These are phyloP conservation scores for Lipomyces chichibuensis DNA, from an alignment of 805 yeast species.

Conservation along the genomic window DNA sequence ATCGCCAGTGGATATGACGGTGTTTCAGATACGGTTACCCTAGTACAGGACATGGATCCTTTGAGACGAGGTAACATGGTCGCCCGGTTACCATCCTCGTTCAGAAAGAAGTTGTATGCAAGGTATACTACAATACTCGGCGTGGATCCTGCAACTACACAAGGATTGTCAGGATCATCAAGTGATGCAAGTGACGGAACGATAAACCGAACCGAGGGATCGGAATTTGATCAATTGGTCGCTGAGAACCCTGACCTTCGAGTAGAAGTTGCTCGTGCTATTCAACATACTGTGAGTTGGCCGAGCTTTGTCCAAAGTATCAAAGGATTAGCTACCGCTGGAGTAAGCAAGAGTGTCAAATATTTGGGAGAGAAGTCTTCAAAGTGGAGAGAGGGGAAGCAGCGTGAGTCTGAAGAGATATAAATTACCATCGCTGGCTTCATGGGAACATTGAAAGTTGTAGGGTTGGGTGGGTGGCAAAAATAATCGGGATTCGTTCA, in stretches of 20 bases:
- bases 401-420: not conserved
- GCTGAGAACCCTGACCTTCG: conserved; percentile 50
- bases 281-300: conserved; percentile 60
- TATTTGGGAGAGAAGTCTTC: conserved; percentile 75
- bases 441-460: not conserved
- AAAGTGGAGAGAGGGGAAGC: conserved; percentile 41
- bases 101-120: conserved; percentile 49
- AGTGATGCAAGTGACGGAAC: not conserved
- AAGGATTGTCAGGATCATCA: not conserved
- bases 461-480: not conserved
- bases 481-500: not conserved
- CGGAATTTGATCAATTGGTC: conserved; percentile 49
- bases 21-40: conserved; percentile 35
- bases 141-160: conserved; percentile 12
- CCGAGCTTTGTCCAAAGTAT: conserved; percentile 77
- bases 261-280: conserved; percentile 46
- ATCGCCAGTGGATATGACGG: conserved; percentile 18
- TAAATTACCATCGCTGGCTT: not conserved
- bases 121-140: conserved; percentile 25
- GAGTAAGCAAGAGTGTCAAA: conserved; percentile 65
- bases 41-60: conserved; percentile 45
- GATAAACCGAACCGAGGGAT: conserved; percentile 22
- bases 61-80: conserved; percentile 51
- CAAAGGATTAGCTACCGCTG: conserved; percentile 89
- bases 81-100: conserved; percentile 54